Percentiles rank a stretch among this genome's conserved stretches.
These are phyloP conservation scores for Agaricus subrufescens DNA, from an alignment of 768 basidiomycete species.

Conservation along the genomic window DNA sequence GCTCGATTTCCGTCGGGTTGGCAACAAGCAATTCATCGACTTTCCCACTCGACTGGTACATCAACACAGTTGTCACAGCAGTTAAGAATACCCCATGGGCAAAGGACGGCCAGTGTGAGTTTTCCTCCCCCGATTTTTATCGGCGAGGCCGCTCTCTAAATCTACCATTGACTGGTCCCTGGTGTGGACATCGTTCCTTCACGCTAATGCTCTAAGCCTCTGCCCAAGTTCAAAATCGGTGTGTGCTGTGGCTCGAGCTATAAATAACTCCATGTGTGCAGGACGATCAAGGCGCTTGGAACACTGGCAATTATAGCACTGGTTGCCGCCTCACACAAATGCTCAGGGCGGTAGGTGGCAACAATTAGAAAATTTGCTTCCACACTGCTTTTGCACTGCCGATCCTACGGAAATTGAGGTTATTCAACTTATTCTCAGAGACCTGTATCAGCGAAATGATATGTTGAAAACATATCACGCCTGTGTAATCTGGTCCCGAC, in stretches of 20 bases:
- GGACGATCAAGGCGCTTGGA: conserved; percentile 67
- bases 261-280: too few species aligned
- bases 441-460: conserved; percentile 81
- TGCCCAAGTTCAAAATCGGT: conserved; percentile 76
- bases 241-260: conserved; percentile 3
- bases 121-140: conserved; percentile 13
- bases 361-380: conserved; percentile 96
- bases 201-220: conserved; percentile 55
- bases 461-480: conserved; percentile 12
- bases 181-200: conserved; percentile 46
- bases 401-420: conserved; percentile 88
- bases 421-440: conserved; percentile 81
- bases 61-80: too few species aligned
- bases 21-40: too few species aligned
- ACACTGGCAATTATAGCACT: conserved; percentile 48
- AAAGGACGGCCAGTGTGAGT: background rate
- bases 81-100: too few species aligned
- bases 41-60: too few species aligned
- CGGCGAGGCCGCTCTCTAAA: conserved; percentile 16
- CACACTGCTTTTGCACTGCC: conserved; percentile 88
- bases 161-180: conserved; percentile 45
- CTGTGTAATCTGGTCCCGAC: too few species aligned
- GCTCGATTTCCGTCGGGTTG: too few species aligned
- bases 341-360: conserved; percentile 79
- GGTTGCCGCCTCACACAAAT: conserved; percentile 81